phyloP scores from a whole-genome alignment of 2,329 filamentous ascomycete species.

The Penicillium oxalicum region DNA sequence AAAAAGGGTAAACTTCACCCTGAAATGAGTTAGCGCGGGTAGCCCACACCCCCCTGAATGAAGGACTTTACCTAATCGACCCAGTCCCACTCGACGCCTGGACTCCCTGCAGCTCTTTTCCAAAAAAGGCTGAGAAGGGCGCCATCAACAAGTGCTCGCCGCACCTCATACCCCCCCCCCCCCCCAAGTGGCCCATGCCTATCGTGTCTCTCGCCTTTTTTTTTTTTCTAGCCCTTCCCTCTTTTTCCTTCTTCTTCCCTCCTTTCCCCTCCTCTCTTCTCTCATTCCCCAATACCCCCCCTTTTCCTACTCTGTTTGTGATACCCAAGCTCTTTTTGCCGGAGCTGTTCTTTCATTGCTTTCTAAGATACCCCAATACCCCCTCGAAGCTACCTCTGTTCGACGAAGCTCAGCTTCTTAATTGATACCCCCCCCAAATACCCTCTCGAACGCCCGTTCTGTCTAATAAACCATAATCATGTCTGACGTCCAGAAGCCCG shows the following conservation, averaged over 20 bases:
- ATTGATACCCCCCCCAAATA: constrained; percentile 17
- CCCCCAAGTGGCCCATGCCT: constrained; percentile 1
- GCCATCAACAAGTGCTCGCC: constrained; percentile 15
- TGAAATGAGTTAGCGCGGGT: background rate
- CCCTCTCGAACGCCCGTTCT: constrained; percentile 3
- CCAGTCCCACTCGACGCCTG: constrained; percentile 12
- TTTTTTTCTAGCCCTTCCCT: constrained; percentile 17
- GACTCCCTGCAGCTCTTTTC: constrained; percentile 25
- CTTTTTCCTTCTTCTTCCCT: constrained; percentile 16
- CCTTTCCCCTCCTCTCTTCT: constrained; percentile 6
- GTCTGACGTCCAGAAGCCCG: constrained; percentile 23
- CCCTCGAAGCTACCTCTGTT: constrained; percentile 9
- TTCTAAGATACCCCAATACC: constrained; percentile 16
- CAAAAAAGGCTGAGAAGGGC: constrained; percentile 10
- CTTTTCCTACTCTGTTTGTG: constrained; percentile 19
- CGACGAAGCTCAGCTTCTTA: constrained; percentile 20
- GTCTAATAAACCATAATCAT: constrained; percentile 24
- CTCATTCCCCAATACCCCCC: constrained; percentile 19
- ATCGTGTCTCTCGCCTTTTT: constrained; percentile 16
- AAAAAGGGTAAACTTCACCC: background rate
- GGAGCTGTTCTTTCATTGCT: constrained; percentile 24
- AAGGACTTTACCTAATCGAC: constrained; percentile 14
- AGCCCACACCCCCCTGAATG: constrained; percentile 11
- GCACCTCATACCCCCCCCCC: background rate
- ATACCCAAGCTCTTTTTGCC: constrained; percentile 21